A percentile compares a stretch with the other conserved stretches of the same genome.
phyloP scores from a whole-genome alignment of 106 monocot genomes.

The Iris macrosiphon region DNA sequence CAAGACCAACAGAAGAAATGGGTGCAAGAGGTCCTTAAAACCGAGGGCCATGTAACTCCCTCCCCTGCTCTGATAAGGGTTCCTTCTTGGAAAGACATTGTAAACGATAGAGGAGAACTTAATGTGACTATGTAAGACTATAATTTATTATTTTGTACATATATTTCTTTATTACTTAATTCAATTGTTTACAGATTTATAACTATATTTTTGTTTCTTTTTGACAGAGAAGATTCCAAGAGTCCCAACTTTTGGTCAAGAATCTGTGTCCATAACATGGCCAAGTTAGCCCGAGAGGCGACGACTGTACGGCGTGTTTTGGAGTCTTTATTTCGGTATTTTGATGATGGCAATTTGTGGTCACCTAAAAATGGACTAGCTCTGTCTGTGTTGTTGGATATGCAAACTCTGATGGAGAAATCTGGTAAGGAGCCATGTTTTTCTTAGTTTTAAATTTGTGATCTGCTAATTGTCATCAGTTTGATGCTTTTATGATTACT shows the following conservation, averaged over 20 bases:
- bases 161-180: no score
- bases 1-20: constrained; percentile 36
- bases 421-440: constrained; percentile 49
- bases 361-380: constrained; percentile 62
- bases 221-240: constrained; percentile 60
- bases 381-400: constrained; percentile 58
- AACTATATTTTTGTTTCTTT: not conserved
- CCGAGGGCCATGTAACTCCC: constrained; percentile 50
- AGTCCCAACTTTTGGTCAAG: constrained; percentile 80
- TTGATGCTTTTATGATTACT: not conserved
- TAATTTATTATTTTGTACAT: no score
- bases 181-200: no score
- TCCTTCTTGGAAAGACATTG: constrained; percentile 74
- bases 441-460: no score
- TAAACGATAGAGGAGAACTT: constrained; percentile 48
- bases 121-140: constrained; percentile 51
- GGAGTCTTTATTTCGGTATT: constrained; percentile 79
- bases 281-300: constrained; percentile 81
- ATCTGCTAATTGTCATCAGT: not conserved
- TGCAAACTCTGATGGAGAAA: constrained; percentile 62
- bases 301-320: constrained; percentile 79
- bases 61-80: constrained; percentile 29
- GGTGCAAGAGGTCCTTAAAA: constrained; percentile 73
- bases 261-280: constrained; percentile 85
- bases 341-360: constrained; percentile 71